Percentiles rank a stretch among this genome's conserved stretches.
These are phyloP conservation scores for Wickerhamomyces kurtzmanii DNA, from an alignment of 805 yeast species.

Conservation along the genomic window DNA sequence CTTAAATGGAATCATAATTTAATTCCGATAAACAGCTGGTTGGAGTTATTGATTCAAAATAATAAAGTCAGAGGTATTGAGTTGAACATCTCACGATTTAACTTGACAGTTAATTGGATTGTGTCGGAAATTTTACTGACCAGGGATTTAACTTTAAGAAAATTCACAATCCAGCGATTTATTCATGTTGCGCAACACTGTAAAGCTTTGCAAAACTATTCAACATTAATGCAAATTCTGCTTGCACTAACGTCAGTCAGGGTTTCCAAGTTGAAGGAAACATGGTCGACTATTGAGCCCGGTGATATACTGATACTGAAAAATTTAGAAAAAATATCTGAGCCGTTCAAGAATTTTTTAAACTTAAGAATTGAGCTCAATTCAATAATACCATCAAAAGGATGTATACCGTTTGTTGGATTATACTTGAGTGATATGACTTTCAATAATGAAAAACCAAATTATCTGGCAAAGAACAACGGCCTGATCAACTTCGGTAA, in stretches of 20 bases:
- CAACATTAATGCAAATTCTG: conserved; percentile 81
- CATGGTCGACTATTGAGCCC: conserved; percentile 68
- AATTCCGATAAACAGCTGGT: conserved; percentile 74
- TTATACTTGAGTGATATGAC: conserved; percentile 76
- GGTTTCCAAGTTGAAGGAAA: conserved; percentile 47
- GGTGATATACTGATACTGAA: conserved; percentile 64
- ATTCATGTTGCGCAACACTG: conserved; percentile 81
- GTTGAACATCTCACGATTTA: conserved; percentile 76
- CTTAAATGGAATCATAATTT: conserved; percentile 61
- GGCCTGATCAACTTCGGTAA: conserved; percentile 65
- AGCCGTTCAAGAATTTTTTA: conserved; percentile 66
- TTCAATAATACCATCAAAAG: conserved; percentile 50
- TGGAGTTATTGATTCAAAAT: conserved; percentile 56
- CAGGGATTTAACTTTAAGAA: conserved; percentile 44
- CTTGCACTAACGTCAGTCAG: conserved; percentile 67
- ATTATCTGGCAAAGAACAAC: conserved; percentile 20
- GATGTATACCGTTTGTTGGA: conserved; percentile 88
- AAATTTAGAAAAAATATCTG: conserved; percentile 58
- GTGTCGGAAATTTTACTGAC: conserved; percentile 80
- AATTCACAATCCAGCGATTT: conserved; percentile 69
- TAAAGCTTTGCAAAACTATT: conserved; percentile 62
- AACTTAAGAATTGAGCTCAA: conserved; percentile 56
- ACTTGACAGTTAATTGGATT: conserved; percentile 85
- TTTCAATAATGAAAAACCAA: conserved; percentile 40
- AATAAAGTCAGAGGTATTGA: conserved; percentile 62